Percentiles rank a stretch among this genome's conserved stretches.
These are phyloP conservation scores for Globisporangium splendens DNA, from an alignment of 352 stramenopile species.

Conservation along the genomic window DNA sequence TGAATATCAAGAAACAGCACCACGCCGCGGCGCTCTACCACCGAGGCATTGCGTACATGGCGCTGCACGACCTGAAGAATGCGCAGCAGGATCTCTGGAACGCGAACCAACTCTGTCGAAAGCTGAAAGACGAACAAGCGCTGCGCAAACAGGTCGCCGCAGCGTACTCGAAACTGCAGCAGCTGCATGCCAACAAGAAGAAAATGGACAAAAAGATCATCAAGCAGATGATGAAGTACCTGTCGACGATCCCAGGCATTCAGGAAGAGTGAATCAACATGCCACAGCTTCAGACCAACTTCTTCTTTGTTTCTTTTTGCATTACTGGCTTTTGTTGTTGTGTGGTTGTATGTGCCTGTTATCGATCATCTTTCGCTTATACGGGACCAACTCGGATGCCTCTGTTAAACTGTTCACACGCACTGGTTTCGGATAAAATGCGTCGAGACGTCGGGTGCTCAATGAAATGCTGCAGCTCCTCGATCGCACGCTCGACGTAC, in stretches of 20 bases:
- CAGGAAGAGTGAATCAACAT: conserved; percentile 23
- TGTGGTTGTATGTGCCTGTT: no score
- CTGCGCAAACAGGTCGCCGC: conserved; percentile 47
- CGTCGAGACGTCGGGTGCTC: conserved; percentile 62
- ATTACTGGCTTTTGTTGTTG: no score
- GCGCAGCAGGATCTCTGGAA: conserved; percentile 66
- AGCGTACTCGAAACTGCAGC: conserved; percentile 73
- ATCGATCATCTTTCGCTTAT: neutral
- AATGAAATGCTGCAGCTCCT: conserved; percentile 73
- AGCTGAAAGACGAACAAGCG: conserved; percentile 27
- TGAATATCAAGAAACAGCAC: conserved; percentile 36
- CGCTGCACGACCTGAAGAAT: conserved; percentile 50
- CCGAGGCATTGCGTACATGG: conserved; percentile 62
- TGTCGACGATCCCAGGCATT: conserved; percentile 62
- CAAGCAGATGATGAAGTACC: conserved; percentile 81
- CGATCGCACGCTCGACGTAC: conserved; percentile 66
- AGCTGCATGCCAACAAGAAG: conserved; percentile 73
- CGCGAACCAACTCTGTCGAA: conserved; percentile 54
- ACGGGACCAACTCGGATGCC: conserved; percentile 72
- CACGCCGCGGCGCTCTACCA: conserved; percentile 70
- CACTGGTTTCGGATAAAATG: conserved; percentile 61
- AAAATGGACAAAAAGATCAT: conserved; percentile 77
- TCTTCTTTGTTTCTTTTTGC: conserved; percentile 1
- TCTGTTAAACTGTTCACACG: conserved; percentile 53
- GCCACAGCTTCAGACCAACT: neutral